Conservation (phyloP, 768 basidiomycete genomes). For the Agaricus blazei region DNA sequence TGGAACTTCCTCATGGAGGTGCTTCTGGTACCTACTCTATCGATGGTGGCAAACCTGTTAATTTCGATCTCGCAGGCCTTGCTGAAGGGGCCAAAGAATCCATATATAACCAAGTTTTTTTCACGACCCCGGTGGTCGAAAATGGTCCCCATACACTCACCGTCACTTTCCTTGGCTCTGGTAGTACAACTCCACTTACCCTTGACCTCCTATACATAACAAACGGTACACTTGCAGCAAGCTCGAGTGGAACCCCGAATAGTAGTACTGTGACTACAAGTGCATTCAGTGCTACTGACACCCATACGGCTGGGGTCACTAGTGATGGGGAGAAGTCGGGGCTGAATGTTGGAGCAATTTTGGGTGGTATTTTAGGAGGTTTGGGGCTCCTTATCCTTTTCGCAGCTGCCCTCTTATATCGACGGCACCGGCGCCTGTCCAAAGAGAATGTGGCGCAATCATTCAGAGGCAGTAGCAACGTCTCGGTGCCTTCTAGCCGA, state of each 20-base stretch:
- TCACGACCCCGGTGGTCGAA: conserved; percentile 16
- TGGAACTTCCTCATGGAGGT: not conserved
- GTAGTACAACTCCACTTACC: conserved; percentile 18
- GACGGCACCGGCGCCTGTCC: not conserved
- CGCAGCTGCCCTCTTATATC: not conserved
- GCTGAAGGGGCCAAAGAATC: not conserved
- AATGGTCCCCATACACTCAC: conserved; percentile 18
- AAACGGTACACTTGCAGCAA: conserved; percentile 10
- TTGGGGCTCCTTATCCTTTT: not conserved
- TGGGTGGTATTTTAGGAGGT: not conserved
- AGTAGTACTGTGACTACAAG: too few species aligned
- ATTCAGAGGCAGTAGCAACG: too few species aligned
- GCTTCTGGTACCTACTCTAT: conserved; percentile 14
- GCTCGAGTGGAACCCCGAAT: too few species aligned
- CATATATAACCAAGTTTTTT: conserved; percentile 21
- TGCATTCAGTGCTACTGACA: too few species aligned
- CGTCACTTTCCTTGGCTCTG: conserved; percentile 17
- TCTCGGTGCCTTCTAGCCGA: too few species aligned
- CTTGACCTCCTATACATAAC: conserved; percentile 20
- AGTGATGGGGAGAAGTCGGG: not conserved
- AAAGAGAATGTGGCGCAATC: too few species aligned
- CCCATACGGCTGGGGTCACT: not conserved
- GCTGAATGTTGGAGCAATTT: not conserved
- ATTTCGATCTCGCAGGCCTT: conserved; percentile 17
- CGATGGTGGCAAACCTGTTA: conserved; percentile 14